Evolutionary conservation across 768 basidiomycete genomes (phyloP).

Genomic region (Phanerochaete sordida): DNA sequence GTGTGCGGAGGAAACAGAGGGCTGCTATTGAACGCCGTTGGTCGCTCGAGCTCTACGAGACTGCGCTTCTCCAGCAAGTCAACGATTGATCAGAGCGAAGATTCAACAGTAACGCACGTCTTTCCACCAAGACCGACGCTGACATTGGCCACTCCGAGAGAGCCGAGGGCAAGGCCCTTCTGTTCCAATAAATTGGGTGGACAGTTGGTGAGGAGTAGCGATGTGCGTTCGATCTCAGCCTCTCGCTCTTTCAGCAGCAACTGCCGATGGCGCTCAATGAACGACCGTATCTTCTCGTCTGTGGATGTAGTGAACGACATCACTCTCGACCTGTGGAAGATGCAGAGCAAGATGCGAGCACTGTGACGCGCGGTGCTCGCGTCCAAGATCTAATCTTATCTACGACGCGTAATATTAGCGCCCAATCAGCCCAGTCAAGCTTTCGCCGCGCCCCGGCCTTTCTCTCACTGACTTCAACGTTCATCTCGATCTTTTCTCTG

Average conservation of each 20-base stretch:
- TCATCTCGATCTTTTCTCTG: not conserved
- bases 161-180: conserved; percentile 76
- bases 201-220: conserved; percentile 79
- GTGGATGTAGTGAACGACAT: conserved; percentile 16
- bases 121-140: conserved; percentile 89
- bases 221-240: conserved; percentile 80
- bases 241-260: conserved; percentile 72
- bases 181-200: conserved; percentile 83
- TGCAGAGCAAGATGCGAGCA: not conserved
- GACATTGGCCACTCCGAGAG: conserved; percentile 67
- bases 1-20: conserved; percentile 81
- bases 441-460: too few relatives aligned
- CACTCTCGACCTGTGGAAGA: not conserved
- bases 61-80: conserved; percentile 42
- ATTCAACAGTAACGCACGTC: conserved; percentile 48
- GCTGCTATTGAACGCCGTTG: conserved; percentile 71
- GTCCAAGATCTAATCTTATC: not conserved
- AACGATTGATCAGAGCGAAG: not conserved
- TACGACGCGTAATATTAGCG: not conserved
- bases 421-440: too few relatives aligned
- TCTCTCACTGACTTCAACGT: not conserved
- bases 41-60: conserved; percentile 82
- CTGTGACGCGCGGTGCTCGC: too few relatives aligned
- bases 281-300: conserved; percentile 41
- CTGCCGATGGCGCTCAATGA: conserved; percentile 62